These are phyloP conservation scores for Kentomonas sorsogonicus DNA, from an alignment of 208 protist species.

Conservation along the genomic window DNA sequence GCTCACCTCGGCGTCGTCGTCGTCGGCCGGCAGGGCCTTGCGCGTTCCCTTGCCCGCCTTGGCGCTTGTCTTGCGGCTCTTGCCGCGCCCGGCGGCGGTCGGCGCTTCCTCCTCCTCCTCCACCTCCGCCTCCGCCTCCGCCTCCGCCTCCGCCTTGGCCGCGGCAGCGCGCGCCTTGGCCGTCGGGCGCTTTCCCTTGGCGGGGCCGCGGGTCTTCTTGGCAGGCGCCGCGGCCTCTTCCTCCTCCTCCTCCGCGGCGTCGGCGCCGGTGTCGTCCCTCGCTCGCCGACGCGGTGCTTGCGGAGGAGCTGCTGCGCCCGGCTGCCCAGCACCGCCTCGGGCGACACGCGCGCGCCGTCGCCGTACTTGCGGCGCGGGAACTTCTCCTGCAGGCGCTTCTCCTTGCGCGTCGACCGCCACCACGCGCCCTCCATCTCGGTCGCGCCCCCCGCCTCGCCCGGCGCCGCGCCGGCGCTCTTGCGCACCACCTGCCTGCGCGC, in stretches of 20 bases:
- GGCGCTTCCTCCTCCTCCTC: conserved; percentile 13
- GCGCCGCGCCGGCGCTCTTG: background rate
- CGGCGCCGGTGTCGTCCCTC: background rate
- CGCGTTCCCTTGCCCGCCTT: conserved; percentile 8
- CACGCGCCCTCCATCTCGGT: conserved; percentile 52
- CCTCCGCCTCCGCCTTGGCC: conserved; percentile 1
- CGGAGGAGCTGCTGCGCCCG: background rate
- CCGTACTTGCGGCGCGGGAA: conserved; percentile 62
- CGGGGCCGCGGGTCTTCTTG: too few species aligned
- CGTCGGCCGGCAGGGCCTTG: conserved; percentile 2
- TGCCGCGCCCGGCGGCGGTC: background rate
- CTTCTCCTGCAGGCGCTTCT: conserved; percentile 55
- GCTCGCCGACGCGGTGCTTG: background rate
- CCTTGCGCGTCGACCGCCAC: conserved; percentile 62
- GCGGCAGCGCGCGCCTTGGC: conserved; percentile 7
- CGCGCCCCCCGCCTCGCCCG: background rate
- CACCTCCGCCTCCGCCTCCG: conserved; percentile 6
- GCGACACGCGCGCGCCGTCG: conserved; percentile 40
- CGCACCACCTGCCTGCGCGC: background rate
- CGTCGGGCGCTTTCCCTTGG: background rate
- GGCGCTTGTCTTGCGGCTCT: background rate
- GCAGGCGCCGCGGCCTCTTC: too few species aligned
- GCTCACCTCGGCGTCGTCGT: background rate
- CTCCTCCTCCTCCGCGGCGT: background rate
- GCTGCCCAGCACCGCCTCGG: background rate